Conservation (phyloP, 768 basidiomycete genomes). For the Boletales sp. region DNA sequence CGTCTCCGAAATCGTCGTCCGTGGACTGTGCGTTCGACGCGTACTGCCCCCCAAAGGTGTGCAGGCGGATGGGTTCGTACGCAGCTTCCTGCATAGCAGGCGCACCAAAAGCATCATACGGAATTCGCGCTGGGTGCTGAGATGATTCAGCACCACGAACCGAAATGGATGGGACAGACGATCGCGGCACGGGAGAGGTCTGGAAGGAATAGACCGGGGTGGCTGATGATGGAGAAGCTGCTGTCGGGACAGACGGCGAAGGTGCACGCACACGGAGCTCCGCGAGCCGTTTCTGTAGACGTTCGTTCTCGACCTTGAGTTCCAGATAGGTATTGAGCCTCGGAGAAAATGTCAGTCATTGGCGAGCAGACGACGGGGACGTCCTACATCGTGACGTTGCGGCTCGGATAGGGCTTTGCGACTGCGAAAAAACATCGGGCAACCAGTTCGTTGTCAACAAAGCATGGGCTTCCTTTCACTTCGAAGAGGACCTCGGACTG, state of each 20-base stretch:
- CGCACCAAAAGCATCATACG: conserved; percentile 17
- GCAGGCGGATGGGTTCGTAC: conserved; percentile 20
- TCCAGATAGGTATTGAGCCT: conserved; percentile 77
- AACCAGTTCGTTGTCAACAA: conserved; percentile 32
- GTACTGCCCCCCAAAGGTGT: conserved; percentile 17
- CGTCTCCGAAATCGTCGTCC: conserved; percentile 47
- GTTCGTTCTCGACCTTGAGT: conserved; percentile 85
- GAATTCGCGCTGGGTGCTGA: conserved; percentile 3
- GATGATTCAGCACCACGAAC: conserved; percentile 16
- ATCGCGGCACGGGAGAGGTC: conserved; percentile 25
- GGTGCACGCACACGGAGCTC: conserved; percentile 35
- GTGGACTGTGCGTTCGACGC: conserved; percentile 9
- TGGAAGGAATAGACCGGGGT: conserved; percentile 26
- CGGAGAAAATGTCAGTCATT: not conserved
- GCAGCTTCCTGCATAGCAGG: conserved; percentile 7
- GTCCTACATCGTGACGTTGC: conserved; percentile 65
- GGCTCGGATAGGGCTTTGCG: conserved; percentile 74
- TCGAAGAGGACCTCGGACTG: conserved; percentile 63
- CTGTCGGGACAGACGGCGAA: conserved; percentile 12
- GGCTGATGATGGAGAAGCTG: conserved; percentile 7
- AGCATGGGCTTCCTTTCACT: conserved; percentile 62
- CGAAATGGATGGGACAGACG: conserved; percentile 7
- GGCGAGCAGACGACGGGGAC: not conserved
- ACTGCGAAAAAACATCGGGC: conserved; percentile 69
- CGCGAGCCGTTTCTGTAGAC: conserved; percentile 58